Evolutionary conservation across 1,139 yeast genomes (phyloP), one percentile per base, ranked within the genome.

Genomic region (Candida glucosophila): DNA sequence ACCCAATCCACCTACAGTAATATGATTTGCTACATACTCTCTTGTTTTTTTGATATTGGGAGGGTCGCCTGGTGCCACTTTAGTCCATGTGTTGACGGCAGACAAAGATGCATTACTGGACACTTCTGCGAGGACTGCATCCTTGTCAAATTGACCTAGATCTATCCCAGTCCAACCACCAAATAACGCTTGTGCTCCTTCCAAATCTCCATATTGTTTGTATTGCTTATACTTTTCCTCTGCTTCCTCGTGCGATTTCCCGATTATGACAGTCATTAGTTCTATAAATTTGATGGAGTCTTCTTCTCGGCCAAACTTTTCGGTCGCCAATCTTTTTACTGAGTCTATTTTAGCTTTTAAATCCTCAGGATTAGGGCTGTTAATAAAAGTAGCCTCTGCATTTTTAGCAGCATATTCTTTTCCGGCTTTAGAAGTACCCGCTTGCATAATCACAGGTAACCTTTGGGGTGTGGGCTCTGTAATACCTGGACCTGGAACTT

Each of bases 361-460:
- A 10, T 43, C 46, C 20, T 46, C 55, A 3, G 58, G 57, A 12
- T 52, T 44, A 29, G 51, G 40, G 17, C 41, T 44, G 10, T 55
- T 50, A 14, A 62, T 43, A 39, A 64, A 65, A 14, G 61, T 60
- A 7, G 55, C 47, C 34, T 64, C 71, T 6, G 64, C 70, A 38
- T 61, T 57, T 34, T 55, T 55, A 12, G 72, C 70, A 20, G 68
- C 70, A 35, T 59, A 51, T 4, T 53, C 53, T 27, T 49, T 49
- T 16, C 72, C 72, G 20, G 56, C 55, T 19, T 53, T 46, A 3
- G 70, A 62, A 9, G 68, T 53, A 17, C 72, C 72, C 2, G 72
- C 72, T 38, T 65, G 72, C 23, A 64, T 49, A 26, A 65, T 48
- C 12, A 62, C 55, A 3, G 70, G 70, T 13, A 63, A 41, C 41